A percentile compares a stretch with the other conserved stretches of the same genome.
Evolutionary conservation across 805 yeast species (phyloP).

Genomic region (Hanseniaspora nectarophila): DNA sequence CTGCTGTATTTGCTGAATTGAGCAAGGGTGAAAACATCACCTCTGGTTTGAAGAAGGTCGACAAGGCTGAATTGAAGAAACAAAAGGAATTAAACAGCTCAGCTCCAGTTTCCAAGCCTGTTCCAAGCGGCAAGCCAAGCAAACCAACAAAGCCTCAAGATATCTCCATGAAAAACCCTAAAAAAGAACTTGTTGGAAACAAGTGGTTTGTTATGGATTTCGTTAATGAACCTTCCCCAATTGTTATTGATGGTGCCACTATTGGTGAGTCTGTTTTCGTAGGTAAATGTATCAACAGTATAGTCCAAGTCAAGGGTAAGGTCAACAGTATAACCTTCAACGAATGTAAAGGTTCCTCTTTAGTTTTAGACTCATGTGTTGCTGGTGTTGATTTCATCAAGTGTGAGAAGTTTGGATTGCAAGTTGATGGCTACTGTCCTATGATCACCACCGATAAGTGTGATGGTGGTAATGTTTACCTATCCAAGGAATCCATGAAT

Average conservation of each 20-base stretch:
- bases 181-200: conserved; percentile 69
- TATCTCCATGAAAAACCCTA: conserved; percentile 41
- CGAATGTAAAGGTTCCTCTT: conserved; percentile 57
- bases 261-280: conserved; percentile 82
- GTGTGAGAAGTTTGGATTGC: conserved; percentile 68
- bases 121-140: conserved; percentile 22
- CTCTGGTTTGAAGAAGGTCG: conserved; percentile 78
- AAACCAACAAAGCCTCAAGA: conserved; percentile 76
- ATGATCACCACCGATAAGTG: conserved; percentile 79
- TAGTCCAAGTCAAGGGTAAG: conserved; percentile 80
- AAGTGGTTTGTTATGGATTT: conserved; percentile 83
- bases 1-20: conserved; percentile 84
- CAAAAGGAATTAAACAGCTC: conserved; percentile 36
- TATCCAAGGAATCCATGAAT: conserved; percentile 56
- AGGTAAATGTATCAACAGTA: conserved; percentile 61
- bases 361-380: conserved; percentile 73
- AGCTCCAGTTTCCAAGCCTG: conserved; percentile 32
- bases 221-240: conserved; percentile 43
- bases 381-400: conserved; percentile 83
- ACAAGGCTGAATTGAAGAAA: conserved; percentile 59
- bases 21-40: conserved; percentile 79
- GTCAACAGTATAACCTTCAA: conserved; percentile 77
- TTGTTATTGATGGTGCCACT: conserved; percentile 55
- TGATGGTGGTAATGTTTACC: conserved; percentile 72
- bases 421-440: conserved; percentile 71